Evolutionary conservation across 805 yeast genomes (phyloP), one percentile per base, ranked within the genome.

Genomic region (Metschnikowia cubensis): DNA sequence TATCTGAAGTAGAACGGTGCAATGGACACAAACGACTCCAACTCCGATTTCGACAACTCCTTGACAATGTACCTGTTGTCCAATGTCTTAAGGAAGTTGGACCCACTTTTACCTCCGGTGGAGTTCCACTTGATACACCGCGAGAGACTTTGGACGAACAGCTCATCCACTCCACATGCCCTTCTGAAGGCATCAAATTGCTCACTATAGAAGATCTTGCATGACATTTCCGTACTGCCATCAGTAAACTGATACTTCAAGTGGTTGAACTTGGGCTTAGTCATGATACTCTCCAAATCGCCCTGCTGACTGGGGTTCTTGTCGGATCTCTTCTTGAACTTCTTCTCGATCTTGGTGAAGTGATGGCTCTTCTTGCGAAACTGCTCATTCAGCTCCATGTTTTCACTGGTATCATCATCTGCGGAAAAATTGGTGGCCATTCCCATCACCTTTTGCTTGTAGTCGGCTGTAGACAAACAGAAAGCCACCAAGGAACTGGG

Each of bases 1-100:
- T 92, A 94, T 67, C 89, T 95, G 72, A 94, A 94, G 68, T 94
- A 94, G 56, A 91, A 89, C 5, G 98, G 98, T 0, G 99, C 97
- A 74, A 95, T 89, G 51, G 87, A 87, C 29, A 91, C 87, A 74
- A 94, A 94, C 13, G 97, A 89, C 57, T 94, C 98, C 49, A 92
- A 74, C 66, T 94, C 99, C 1, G 87, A 77, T 57, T 86, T 88
- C 4, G 96, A 84, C 39, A 94, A 72, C 61, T 94, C 96, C 68
- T 94, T 94, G 40, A 94, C 82, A 46, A 94, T 87, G 55, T 90
- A 84, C 51, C 98, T 71, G 61, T 90, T 89, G 68, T 94, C 99
- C 41, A 89, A 69, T 0, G 99, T 94, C 62, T 94, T 94, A 66
- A 94, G 73, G 65, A 94, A 94, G 2, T 89, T 89, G 2, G 97